Evolutionary conservation across 2,329 filamentous ascomycete genomes (phyloP).

Genomic region (Calycina marina): DNA sequence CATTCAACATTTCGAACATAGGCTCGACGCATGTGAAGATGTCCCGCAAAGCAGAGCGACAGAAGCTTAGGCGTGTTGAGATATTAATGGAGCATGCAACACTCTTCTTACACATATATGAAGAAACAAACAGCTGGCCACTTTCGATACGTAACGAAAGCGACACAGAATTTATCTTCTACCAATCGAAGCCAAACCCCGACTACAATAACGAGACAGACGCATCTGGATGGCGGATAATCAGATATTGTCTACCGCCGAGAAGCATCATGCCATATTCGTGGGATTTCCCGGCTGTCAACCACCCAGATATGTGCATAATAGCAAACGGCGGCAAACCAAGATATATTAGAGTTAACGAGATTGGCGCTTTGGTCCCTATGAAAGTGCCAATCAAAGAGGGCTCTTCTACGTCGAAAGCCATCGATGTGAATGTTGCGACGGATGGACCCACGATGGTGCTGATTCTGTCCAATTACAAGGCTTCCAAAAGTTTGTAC

Average conservation of each 20-base stretch:
- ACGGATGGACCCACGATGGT: constrained; percentile 94
- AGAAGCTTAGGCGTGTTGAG: constrained; percentile 76
- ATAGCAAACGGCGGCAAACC: constrained; percentile 64
- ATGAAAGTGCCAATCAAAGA: constrained; percentile 62
- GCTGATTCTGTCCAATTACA: constrained; percentile 86
- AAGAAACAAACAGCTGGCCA: constrained; percentile 92
- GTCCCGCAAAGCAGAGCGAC: constrained; percentile 76
- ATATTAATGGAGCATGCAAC: constrained; percentile 86
- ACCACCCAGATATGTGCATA: constrained; percentile 84
- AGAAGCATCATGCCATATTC: constrained; percentile 99
- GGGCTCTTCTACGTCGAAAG: constrained; percentile 49
- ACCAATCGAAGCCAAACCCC: constrained; percentile 82
- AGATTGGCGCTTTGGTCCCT: constrained; percentile 90
- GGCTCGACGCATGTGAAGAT: constrained; percentile 90
- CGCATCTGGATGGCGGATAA: constrained; percentile 76
- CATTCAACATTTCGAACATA: constrained; percentile 92
- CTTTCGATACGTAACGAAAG: constrained; percentile 99
- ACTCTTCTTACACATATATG: constrained; percentile 78
- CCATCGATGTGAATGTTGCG: constrained; percentile 91
- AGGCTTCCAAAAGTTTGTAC: constrained; percentile 85
- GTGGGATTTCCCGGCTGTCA: constrained; percentile 98
- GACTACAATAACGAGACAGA: constrained; percentile 82
- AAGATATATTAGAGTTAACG: constrained; percentile 82
- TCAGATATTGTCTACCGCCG: constrained; percentile 81
- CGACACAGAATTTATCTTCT: constrained; percentile 92